These are phyloP conservation scores for Alternaria sp. DNA, from an alignment of 2,329 filamentous ascomycete species.

Conservation along the genomic window DNA sequence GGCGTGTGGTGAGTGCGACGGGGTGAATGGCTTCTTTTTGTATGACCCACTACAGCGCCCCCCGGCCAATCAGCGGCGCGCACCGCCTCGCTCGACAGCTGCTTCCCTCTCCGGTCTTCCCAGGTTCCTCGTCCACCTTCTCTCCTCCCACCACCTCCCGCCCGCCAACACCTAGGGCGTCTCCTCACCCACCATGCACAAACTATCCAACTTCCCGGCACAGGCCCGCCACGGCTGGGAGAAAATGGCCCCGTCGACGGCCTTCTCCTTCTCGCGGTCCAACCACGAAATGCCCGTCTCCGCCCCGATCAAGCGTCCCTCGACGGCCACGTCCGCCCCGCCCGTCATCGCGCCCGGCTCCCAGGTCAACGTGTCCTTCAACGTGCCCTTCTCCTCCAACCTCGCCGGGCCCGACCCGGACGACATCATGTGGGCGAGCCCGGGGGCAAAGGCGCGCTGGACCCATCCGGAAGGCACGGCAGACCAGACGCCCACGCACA, in stretches of 20 bases:
- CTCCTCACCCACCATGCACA: slow-evolving; percentile 62
- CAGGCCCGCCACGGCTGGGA: slow-evolving; percentile 72
- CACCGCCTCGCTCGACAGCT: slow-evolving; percentile 15
- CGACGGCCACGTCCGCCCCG: slow-evolving; percentile 53
- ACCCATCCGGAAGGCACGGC: slow-evolving; percentile 87
- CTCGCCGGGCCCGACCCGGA: slow-evolving; percentile 91
- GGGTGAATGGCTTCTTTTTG: slow-evolving; percentile 7
- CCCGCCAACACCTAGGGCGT: slow-evolving; percentile 38
- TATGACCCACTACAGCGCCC: background rate
- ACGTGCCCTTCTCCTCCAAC: slow-evolving; percentile 93
- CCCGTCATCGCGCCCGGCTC: slow-evolving; percentile 75
- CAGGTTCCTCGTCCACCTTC: slow-evolving; percentile 25
- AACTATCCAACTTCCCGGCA: slow-evolving; percentile 72
- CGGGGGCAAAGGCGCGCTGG: slow-evolving; percentile 88
- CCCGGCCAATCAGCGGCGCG: slow-evolving; percentile 9
- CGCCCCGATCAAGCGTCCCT: slow-evolving; percentile 64
- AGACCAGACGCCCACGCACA: slow-evolving; percentile 83
- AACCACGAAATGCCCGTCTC: slow-evolving; percentile 61
- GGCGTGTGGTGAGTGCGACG: slow-evolving; percentile 2
- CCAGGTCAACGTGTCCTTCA: slow-evolving; percentile 92
- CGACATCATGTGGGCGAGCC: slow-evolving; percentile 91
- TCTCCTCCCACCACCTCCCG: slow-evolving; percentile 29
- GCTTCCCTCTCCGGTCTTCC: slow-evolving; percentile 17
- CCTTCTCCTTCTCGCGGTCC: slow-evolving; percentile 68
- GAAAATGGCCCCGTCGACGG: slow-evolving; percentile 67